These are phyloP conservation scores for Wickerhamomyces subpelliculosus DNA, from an alignment of 805 yeast species.

Conservation along the genomic window DNA sequence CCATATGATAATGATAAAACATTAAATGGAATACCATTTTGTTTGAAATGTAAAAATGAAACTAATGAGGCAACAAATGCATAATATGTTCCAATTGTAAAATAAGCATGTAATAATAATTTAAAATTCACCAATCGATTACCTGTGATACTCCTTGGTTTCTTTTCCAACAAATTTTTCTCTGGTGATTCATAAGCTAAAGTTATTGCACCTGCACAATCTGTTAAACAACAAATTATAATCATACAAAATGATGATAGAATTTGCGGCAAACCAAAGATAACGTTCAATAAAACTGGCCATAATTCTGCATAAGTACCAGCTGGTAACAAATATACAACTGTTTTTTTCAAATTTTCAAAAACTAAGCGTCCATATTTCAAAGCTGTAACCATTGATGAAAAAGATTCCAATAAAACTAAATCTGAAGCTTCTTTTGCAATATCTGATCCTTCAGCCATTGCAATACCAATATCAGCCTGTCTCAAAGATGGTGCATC, in stretches of 20 bases:
- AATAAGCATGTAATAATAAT: conserved; percentile 35
- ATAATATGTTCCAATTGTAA: conserved; percentile 34
- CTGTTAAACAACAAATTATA: conserved; percentile 42
- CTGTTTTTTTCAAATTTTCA: conserved; percentile 40
- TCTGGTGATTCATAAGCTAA: conserved; percentile 40
- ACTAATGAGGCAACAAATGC: conserved; percentile 34
- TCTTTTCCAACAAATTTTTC: conserved; percentile 31
- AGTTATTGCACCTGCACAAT: conserved; percentile 37
- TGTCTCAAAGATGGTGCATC: conserved; percentile 83
- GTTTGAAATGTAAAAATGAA: conserved; percentile 30
- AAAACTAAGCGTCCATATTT: conserved; percentile 39
- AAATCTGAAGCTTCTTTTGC: conserved; percentile 21
- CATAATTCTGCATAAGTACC: conserved; percentile 45
- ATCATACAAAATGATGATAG: conserved; percentile 45
- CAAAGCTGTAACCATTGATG: conserved; percentile 31
- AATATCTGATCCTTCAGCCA: conserved; percentile 32
- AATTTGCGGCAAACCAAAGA: conserved; percentile 44
- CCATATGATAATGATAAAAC: conserved; percentile 32
- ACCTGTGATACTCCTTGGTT: conserved; percentile 36
- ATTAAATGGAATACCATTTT: conserved; percentile 29
- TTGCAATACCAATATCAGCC: conserved; percentile 80
- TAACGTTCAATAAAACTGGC: conserved; percentile 40
- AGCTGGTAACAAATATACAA: conserved; percentile 44
- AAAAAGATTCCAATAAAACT: conserved; percentile 18
- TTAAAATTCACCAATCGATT: conserved; percentile 34